Base-by-base conservation (phyloP, 2,329 filamentous ascomycete genomes). In the Talaromyces albobiverticillius region DNA sequence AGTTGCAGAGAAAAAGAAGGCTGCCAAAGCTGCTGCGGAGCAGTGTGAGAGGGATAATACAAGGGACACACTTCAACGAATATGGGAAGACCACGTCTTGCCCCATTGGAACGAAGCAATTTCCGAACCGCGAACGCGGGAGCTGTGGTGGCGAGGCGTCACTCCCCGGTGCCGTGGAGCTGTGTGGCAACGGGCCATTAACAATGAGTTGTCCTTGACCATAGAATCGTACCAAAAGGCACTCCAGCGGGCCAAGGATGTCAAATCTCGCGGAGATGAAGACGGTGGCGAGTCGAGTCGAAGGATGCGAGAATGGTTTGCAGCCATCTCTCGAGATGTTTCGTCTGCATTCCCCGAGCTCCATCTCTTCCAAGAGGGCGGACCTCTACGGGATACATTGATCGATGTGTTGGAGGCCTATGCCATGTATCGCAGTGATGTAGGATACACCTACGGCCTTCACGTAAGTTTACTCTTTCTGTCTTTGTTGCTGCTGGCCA, bases 61-160 rank as follows among this genome's bases (percentile, higher is more conserved):
- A 3, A 75, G 78, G 40, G 78, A 79, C 52, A 76, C 81, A 31
- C 74, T 81, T 22, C 76, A 82, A 56, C 76, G 79, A 47, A 82
- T 85, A 57, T 86, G 83, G 83, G 79, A 84, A 55, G 79, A 81
- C 57, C 77, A 83, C 49, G 77, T 86, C 2, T 74, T 82, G 38
- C 82, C 82, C 3, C 79, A 84, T 54, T 86, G 82, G 80, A 77
- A 81, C 41, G 69, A 73, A 1, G 79, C 79, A 26, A 75, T 84
- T 59, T 69, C 73, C 4, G 78, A 83, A 60, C 76, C 76, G 20
- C 74, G 79, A 6, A 82, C 79, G 2, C 76, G 83, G 23, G 82
- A 85, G 64, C 76, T 86, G 32, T 86, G 83, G 82, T 86, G 83
- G 83, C 78, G 81, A 56, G 83, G 83, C 22, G 77, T 86, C 13